These are phyloP conservation scores for Kondoa subrosea DNA, from an alignment of 768 basidiomycete species.

Conservation along the genomic window DNA sequence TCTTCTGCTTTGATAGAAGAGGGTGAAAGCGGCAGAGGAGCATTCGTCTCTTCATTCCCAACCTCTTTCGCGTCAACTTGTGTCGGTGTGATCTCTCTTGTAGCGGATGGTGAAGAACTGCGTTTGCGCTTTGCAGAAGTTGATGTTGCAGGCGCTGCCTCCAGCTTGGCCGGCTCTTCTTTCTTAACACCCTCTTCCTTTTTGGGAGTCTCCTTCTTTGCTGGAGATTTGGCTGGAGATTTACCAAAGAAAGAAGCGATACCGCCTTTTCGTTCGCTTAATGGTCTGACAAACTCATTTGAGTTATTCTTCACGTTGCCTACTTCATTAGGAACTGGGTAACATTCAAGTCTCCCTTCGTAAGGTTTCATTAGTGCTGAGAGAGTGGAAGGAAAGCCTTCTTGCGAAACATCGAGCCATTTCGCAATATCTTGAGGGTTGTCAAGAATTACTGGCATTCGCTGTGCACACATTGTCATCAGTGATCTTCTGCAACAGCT, in stretches of 20 bases:
- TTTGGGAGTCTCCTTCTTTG: neutral
- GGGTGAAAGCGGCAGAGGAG: neutral
- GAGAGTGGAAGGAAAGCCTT: conserved; percentile 48
- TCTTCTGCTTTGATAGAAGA: neutral
- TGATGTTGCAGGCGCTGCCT: neutral
- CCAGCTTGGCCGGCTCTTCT: too few relatives aligned
- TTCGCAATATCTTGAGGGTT: conserved; percentile 42
- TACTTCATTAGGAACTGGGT: conserved; percentile 63
- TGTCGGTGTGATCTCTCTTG: neutral
- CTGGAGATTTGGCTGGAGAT: conserved; percentile 4
- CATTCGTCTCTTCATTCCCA: neutral
- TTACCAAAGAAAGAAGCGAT: conserved; percentile 37
- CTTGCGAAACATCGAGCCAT: conserved; percentile 67
- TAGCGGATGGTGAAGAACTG: neutral
- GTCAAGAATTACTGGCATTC: conserved; percentile 58
- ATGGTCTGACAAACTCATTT: conserved; percentile 54
- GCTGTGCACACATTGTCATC: conserved; percentile 53
- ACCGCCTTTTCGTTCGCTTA: conserved; percentile 63
- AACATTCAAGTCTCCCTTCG: conserved; percentile 42
- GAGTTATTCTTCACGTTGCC: conserved; percentile 80
- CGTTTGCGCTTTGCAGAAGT: neutral
- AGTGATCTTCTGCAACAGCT: neutral
- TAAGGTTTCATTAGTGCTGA: conserved; percentile 48
- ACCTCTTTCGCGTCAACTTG: neutral
- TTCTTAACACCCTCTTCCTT: too few relatives aligned